Conservation (phyloP, 768 basidiomycete genomes). For the Xerocomellus chrysenteron region DNA sequence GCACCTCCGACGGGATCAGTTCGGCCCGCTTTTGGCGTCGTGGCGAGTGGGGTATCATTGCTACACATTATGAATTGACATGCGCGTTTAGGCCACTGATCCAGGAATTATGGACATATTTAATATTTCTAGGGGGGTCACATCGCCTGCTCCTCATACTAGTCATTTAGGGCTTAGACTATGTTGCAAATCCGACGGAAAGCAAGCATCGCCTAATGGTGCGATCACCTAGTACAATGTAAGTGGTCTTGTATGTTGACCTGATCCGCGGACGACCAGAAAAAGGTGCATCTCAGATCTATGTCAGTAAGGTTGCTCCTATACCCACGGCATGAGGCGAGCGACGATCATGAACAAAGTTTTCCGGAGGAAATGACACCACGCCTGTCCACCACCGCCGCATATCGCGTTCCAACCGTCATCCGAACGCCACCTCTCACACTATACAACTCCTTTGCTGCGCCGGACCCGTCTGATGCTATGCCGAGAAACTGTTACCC, state of each 20-base stretch:
- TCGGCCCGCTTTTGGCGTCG: background rate
- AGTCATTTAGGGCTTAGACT: background rate
- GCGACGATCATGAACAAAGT: conserved; percentile 22
- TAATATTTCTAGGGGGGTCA: conserved; percentile 9
- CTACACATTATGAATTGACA: background rate
- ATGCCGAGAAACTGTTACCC: background rate
- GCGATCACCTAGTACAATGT: conserved; percentile 1
- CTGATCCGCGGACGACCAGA: conserved; percentile 30
- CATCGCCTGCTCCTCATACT: background rate
- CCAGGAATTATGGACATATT: background rate
- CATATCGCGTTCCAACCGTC: background rate
- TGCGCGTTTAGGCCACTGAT: background rate
- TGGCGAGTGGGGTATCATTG: background rate
- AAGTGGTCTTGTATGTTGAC: conserved; percentile 1
- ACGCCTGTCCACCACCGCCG: conserved; percentile 1
- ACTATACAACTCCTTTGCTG: no score
- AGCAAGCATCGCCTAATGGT: background rate
- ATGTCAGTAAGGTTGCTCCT: conserved; percentile 4
- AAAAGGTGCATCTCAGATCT: conserved; percentile 25
- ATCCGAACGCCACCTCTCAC: conserved; percentile 8
- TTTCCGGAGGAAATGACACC: background rate
- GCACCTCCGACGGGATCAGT: conserved; percentile 10
- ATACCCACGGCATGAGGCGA: conserved; percentile 15
- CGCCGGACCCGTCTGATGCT: background rate
- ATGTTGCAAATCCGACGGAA: conserved; percentile 12